These are phyloP conservation scores for Aechmea fasciata DNA, from an alignment of 176 grass and related monocot genomes.

Conservation along the genomic window DNA sequence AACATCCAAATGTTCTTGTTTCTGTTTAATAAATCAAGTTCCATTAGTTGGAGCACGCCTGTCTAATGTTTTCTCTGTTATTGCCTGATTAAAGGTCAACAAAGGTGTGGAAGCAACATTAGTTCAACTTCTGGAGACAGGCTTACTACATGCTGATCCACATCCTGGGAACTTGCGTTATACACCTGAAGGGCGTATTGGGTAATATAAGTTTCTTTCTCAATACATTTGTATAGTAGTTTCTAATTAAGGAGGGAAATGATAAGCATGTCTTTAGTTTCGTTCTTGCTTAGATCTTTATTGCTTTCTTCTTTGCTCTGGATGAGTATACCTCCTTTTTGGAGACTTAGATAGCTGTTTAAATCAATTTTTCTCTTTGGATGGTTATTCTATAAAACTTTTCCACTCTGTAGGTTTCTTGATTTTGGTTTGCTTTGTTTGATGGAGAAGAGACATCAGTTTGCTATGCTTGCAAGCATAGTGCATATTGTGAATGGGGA, in stretches of 20 bases:
- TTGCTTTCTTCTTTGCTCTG: not conserved
- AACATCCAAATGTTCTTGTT: too few relatives aligned
- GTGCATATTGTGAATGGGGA: conserved; percentile 89
- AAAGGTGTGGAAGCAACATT: conserved; percentile 81
- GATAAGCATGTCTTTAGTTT: not conserved
- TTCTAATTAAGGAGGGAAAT: conserved; percentile 1
- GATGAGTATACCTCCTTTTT: not conserved
- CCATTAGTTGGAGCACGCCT: not conserved
- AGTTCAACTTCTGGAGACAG: conserved; percentile 93
- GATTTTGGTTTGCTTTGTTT: conserved; percentile 95
- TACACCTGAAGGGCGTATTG: conserved; percentile 71
- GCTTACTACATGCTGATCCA: conserved; percentile 89
- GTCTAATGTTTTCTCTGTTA: conserved; percentile 20
- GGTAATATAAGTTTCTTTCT: conserved; percentile 42
- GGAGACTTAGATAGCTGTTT: not conserved
- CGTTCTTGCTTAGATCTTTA: not conserved
- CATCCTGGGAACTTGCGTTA: conserved; percentile 89
- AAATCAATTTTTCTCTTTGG: not conserved
- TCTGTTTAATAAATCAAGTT: conserved; percentile 13
- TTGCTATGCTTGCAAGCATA: conserved; percentile 84
- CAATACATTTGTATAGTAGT: conserved; percentile 5
- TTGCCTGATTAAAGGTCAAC: conserved; percentile 54
- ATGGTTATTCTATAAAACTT: conserved; percentile 1
- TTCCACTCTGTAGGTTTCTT: conserved; percentile 59
- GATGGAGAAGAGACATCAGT: conserved; percentile 93